These are phyloP conservation scores for Metschnikowia gelsemii DNA, from an alignment of 805 yeast genomes.

Conservation along the genomic window DNA sequence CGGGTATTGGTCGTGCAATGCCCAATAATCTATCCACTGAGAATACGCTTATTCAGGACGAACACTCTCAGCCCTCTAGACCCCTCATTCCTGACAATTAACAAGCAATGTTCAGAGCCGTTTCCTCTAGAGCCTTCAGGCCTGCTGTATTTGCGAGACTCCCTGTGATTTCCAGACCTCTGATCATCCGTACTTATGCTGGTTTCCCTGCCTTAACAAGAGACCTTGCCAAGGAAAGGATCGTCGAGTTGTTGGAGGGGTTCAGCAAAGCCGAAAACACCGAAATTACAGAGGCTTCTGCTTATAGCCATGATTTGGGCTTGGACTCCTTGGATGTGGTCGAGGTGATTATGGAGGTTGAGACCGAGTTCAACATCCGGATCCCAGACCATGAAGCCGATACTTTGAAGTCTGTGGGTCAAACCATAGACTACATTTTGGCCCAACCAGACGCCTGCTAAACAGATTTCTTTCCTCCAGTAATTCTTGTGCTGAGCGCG, in stretches of 20 bases:
- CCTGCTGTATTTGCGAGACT: constrained; percentile 17
- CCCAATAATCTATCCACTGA: constrained; percentile 10
- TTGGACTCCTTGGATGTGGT: constrained; percentile 49
- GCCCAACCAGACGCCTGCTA: constrained; percentile 44
- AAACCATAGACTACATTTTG: constrained; percentile 43
- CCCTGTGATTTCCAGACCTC: constrained; percentile 18
- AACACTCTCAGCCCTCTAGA: background rate
- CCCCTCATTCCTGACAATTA: constrained; percentile 1
- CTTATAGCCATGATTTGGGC: constrained; percentile 43
- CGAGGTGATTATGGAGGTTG: constrained; percentile 48
- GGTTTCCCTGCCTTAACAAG: constrained; percentile 59
- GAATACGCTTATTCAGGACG: background rate
- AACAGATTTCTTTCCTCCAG: too few relatives aligned
- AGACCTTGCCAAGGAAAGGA: constrained; percentile 61
- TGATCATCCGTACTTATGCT: constrained; percentile 44
- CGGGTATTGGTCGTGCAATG: constrained; percentile 3
- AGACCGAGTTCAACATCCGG: constrained; percentile 48
- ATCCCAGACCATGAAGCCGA: constrained; percentile 50
- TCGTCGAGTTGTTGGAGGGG: constrained; percentile 62
- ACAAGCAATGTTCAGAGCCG: constrained; percentile 33
- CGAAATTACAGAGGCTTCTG: constrained; percentile 37
- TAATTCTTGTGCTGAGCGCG: too few relatives aligned
- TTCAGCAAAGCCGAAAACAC: constrained; percentile 53
- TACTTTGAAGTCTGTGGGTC: constrained; percentile 46
- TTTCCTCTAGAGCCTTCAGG: constrained; percentile 26